Percentiles rank a stretch among this genome's conserved stretches.
phyloP scores from a whole-genome alignment of 73 alveolate species.

The Tetrahymena elliotti region DNA sequence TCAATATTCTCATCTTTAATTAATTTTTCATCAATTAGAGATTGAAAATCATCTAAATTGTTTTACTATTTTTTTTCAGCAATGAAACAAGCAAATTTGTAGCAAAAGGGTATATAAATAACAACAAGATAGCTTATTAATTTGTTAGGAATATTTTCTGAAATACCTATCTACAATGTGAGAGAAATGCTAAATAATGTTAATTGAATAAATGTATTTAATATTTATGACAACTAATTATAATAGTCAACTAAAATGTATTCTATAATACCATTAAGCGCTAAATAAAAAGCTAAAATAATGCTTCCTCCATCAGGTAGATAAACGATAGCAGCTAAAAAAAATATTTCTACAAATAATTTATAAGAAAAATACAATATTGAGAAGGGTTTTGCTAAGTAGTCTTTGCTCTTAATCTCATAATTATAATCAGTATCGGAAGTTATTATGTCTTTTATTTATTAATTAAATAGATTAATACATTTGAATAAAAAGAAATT shows the following conservation, averaged over 20 bases:
- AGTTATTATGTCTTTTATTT: neutral
- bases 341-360: neutral
- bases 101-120: neutral
- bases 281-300: neutral
- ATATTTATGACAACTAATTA: neutral
- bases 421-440: neutral
- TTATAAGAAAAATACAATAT: neutral
- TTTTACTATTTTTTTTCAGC: neutral
- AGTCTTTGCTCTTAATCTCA: neutral
- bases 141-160: neutral
- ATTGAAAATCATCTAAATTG: neutral
- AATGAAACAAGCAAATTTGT: neutral
- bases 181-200: neutral
- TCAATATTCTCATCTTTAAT: neutral
- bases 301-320: neutral
- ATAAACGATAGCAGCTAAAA: neutral
- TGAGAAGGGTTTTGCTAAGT: neutral
- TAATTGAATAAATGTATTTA: neutral
- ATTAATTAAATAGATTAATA: too few relatives aligned
- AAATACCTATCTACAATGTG: neutral
- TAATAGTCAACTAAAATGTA: neutral
- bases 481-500: too few relatives aligned
- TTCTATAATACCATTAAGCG: neutral
- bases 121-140: neutral
- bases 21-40: neutral